Evolutionary conservation across 2,329 filamentous ascomycete species (phyloP).

Genomic region (Aspergillus udagawae): DNA sequence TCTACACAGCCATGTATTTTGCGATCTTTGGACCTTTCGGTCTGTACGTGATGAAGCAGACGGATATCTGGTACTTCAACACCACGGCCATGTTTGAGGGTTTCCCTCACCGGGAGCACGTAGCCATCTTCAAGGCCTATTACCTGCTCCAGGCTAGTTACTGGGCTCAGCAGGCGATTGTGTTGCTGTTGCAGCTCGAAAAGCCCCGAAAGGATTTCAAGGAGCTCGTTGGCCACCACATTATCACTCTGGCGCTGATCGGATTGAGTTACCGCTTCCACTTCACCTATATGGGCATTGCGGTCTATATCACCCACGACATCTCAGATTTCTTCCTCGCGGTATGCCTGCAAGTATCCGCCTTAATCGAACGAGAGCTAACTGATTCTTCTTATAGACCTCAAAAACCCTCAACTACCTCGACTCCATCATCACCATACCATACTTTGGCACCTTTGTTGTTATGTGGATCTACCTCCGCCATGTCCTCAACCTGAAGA

Average conservation of each 20-base stretch:
- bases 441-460: constrained; percentile 82
- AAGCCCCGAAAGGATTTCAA: constrained; percentile 94
- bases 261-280: constrained; percentile 89
- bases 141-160: constrained; percentile 92
- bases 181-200: constrained; percentile 80
- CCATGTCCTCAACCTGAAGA: constrained; percentile 59
- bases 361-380: background rate
- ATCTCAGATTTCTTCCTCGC: constrained; percentile 95
- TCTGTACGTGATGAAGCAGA: constrained; percentile 83
- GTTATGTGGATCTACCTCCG: constrained; percentile 83
- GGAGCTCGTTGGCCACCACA: constrained; percentile 86
- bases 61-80: constrained; percentile 96
- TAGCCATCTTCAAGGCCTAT: constrained; percentile 84
- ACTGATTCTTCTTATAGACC: constrained; percentile 50
- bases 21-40: constrained; percentile 75
- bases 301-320: constrained; percentile 92
- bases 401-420: constrained; percentile 92
- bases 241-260: constrained; percentile 82
- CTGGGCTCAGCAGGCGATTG: constrained; percentile 92
- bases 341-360: constrained; percentile 43
- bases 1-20: constrained; percentile 92
- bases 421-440: constrained; percentile 70
- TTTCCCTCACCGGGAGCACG: constrained; percentile 79
- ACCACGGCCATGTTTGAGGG: constrained; percentile 83
- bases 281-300: constrained; percentile 90